phyloP scores from a whole-genome alignment of 306 rosid species.

The Datisca glomerata region DNA sequence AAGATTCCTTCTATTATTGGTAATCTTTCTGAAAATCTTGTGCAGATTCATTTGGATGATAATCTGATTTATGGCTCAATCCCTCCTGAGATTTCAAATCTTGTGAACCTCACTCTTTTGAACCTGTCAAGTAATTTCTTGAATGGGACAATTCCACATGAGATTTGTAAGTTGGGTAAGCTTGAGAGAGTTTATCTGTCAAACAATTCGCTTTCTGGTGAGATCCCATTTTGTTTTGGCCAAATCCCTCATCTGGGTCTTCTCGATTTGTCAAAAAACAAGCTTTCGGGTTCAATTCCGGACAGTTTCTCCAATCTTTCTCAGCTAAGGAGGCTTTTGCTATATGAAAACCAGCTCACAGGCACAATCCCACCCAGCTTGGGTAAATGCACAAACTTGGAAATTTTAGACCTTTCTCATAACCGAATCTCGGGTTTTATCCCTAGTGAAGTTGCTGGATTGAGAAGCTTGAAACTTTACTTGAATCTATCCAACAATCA shows the following conservation, averaged over 20 bases:
- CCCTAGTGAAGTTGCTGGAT: conserved; percentile 72
- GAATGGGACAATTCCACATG: conserved; percentile 65
- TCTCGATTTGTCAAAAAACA: conserved; percentile 69
- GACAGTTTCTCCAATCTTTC: conserved; percentile 71
- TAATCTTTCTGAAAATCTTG: conserved; percentile 49
- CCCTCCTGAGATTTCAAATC: conserved; percentile 66
- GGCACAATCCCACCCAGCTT: conserved; percentile 74
- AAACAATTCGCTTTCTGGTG: conserved; percentile 71
- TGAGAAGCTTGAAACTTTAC: conserved; percentile 82
- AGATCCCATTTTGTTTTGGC: conserved; percentile 63
- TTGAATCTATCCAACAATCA: conserved; percentile 63
- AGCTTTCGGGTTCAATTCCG: conserved; percentile 71
- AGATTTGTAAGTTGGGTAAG: conserved; percentile 39
- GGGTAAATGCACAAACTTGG: conserved; percentile 67
- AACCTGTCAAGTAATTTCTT: conserved; percentile 67
- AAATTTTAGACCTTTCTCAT: conserved; percentile 73
- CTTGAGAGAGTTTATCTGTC: conserved; percentile 70
- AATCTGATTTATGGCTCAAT: conserved; percentile 64
- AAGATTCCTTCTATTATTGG: conserved; percentile 61
- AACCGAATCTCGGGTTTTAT: conserved; percentile 56
- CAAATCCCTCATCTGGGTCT: conserved; percentile 66
- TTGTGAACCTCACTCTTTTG: conserved; percentile 60
- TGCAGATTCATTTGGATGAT: conserved; percentile 47
- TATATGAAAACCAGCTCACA: conserved; percentile 56
- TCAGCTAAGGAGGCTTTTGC: conserved; percentile 71